Base-by-base conservation (phyloP, 176 grass and related monocot genomes). In the Rhipidocladum racemiflorum region DNA sequence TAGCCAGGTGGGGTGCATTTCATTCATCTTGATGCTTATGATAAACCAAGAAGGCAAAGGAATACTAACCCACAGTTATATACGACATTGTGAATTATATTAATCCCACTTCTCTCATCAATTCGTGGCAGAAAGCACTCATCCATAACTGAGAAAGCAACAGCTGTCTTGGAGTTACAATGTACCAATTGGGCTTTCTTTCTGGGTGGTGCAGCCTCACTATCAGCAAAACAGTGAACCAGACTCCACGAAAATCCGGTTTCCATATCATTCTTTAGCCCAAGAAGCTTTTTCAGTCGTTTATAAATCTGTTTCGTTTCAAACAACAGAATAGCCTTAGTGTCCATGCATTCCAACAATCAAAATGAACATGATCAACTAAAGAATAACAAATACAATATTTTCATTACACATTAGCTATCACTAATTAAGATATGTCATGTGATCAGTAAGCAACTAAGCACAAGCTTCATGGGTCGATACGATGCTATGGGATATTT, bases 51-150 rank as follows among this genome's bases (percentile, higher is more conserved):
- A 82, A 46, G 24, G 17, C 7, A 44, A 75, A 53, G 40, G 21
- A n/a, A 86, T 86, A 79, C 92, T 78, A 91, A 98, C 96, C 92
- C 92, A 71, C 92, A 98, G 66, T 98, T 98, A 89, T 95, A 98
- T 28, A 95, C 81, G 17, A 93, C 90, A 85, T 91, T 98, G 81
- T 91, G 92, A 88, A 98, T 91, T 72, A 98, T 84, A 85, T 95
- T 90, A 65, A 98, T 93, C 72, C 96, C 90, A 82, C 89, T 95
- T 93, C 92, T 88, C 66, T 92, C 86, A 78, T 98, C 96, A 12
- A 89, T 87, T 50, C 86, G 88, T 51, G 92, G 96, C 59, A 65
- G 70, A 81, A 98, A 98, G 57, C 96, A 98, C 82, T 98, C 96
- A 30, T 98, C 89, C 90, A 98, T 91, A 87, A 98, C 89, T 76